These are phyloP conservation scores for Silybum marianum DNA, from an alignment of 129 eudicot species.

Conservation along the genomic window DNA sequence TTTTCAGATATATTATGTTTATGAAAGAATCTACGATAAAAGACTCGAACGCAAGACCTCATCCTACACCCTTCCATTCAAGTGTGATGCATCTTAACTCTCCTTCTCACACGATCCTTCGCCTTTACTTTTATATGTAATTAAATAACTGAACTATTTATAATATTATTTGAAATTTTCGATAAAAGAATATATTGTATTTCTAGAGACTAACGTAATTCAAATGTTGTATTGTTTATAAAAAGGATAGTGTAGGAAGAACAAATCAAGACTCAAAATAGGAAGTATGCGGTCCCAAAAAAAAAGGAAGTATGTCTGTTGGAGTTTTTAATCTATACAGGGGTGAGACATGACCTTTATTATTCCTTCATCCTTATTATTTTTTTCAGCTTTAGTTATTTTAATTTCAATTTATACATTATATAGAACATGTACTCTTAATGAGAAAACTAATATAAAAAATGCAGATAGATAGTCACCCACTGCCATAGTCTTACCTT, in stretches of 20 bases:
- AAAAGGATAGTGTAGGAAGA: not conserved
- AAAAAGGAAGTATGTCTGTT: no score
- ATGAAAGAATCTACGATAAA: no score
- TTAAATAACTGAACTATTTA: slow-evolving; percentile 1
- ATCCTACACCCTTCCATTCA: no score
- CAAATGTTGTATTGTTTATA: not conserved
- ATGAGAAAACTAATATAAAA: not conserved
- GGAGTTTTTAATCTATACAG: not conserved
- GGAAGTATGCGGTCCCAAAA: no score
- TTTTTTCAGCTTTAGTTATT: not conserved
- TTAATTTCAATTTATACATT: not conserved
- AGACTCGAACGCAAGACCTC: no score
- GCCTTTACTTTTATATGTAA: not conserved
- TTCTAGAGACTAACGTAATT: not conserved
- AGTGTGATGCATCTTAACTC: no score
- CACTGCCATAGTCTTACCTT: slow-evolving; percentile 29
- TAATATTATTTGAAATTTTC: not conserved
- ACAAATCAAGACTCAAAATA: not conserved
- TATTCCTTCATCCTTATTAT: not conserved
- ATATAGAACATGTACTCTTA: not conserved
- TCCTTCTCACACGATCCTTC: no score
- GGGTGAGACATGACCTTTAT: not conserved
- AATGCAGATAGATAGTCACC: not conserved
- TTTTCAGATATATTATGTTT: no score
- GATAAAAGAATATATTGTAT: not conserved